Base-by-base conservation (phyloP, 768 basidiomycete species). In the Harrya chromipes region DNA sequence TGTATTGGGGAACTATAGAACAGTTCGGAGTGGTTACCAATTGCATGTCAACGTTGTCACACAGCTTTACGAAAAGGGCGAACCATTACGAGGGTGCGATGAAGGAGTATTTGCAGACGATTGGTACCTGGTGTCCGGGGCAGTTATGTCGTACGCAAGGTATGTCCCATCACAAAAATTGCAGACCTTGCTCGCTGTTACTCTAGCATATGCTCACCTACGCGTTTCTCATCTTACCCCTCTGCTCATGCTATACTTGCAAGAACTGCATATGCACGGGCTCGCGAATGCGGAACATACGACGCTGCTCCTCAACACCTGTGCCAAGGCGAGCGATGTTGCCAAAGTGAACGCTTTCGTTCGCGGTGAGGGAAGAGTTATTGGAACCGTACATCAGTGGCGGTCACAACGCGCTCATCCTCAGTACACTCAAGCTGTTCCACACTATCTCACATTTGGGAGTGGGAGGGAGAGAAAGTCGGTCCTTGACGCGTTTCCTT, bases 121-220 rank as follows among this genome's bases (percentile, higher is more conserved):
- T 98, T 17, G 91, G 95, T 0, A n/a, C n/a, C n/a, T n/a, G 75
- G 83, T 40, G 73, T 97, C 1, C 90, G 93, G 53, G 91, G 94
- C 0, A 97, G 94, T 63, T 97, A 97, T 69, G 94, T 98, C 29
- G 93, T 98, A 43, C 83, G 97, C 58, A 99, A 97, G 80, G 95
- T 93, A 60, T 46, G 67, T 9, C 8, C 7, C n/a, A 11, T 21
- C n/a, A n/a, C n/a, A n/a, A n/a, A n/a, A n/a, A 24, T 13, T 16
- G 49, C 16, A 19, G 17, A 19, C n/a, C 13, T 34, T 16, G 39
- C n/a, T 31, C 35, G 36, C 38, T 31, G 19, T 40, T 10, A 3
- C 20, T 12, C 11, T 5, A 21, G 36, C 40, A 49, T 38, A 37
- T 40, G 35, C 40, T 64, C 13, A 59, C 41, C 43, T 35, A 7